Percentiles rank a stretch among this genome's conserved stretches.
These are phyloP conservation scores for Sarocladium oryzae DNA, from an alignment of 2,329 filamentous ascomycete genomes.

Conservation along the genomic window DNA sequence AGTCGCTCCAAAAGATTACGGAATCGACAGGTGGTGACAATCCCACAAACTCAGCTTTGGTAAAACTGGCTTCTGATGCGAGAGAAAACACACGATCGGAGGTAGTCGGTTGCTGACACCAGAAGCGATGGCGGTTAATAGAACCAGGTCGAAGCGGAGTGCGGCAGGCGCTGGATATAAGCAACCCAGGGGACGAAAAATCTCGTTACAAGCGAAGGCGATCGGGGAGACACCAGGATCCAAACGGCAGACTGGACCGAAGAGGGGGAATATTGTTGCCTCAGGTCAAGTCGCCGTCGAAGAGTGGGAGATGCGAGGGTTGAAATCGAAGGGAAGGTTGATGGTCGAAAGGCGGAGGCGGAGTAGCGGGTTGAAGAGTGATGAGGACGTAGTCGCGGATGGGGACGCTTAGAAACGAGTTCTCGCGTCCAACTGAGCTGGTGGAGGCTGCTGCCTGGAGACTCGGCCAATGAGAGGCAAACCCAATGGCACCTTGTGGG, in stretches of 20 bases:
- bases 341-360: constrained; percentile 3
- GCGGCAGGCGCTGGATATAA: neutral
- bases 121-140: neutral
- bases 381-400: neutral
- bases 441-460: constrained; percentile 8
- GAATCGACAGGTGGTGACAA: neutral
- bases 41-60: neutral
- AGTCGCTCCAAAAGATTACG: neutral
- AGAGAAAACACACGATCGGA: neutral
- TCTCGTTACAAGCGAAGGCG: neutral
- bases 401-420: constrained; percentile 8
- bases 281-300: neutral
- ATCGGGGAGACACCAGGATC: neutral
- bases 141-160: neutral
- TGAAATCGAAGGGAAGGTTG: neutral
- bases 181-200: neutral
- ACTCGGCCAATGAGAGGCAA: neutral
- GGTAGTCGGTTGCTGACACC: neutral
- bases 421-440: constrained; percentile 3
- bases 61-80: neutral
- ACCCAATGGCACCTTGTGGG: neutral
- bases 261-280: neutral
- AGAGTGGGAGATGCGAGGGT: neutral
- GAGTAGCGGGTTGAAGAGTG: constrained; percentile 5
- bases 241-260: neutral